Conservation (phyloP, 78 protist species). For the Planoprotostelium fungivorum region DNA sequence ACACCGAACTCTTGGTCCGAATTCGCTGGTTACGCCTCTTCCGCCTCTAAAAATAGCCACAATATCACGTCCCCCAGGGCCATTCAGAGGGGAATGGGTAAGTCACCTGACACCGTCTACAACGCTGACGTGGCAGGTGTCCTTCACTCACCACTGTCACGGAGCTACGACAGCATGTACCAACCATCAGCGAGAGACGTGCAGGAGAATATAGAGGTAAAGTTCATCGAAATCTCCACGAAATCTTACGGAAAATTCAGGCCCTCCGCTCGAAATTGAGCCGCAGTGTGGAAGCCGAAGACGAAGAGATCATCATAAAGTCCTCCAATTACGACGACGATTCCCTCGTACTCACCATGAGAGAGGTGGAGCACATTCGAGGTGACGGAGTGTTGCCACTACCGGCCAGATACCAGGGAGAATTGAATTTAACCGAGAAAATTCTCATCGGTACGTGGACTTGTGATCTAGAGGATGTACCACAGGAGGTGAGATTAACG, state of each 20-base stretch:
- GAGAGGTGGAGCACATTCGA: not conserved
- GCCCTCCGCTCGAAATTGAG: not conserved
- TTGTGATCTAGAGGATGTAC: not conserved
- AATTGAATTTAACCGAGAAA: not conserved
- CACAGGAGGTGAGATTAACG: not conserved
- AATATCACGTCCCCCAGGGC: not conserved
- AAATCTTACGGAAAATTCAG: not conserved
- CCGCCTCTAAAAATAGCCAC: not conserved
- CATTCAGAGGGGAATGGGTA: not conserved
- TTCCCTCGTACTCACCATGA: not conserved
- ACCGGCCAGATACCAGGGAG: not conserved
- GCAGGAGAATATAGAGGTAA: too few species aligned
- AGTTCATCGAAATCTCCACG: not conserved
- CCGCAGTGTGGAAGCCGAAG: not conserved
- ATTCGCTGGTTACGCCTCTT: not conserved
- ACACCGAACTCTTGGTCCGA: not conserved
- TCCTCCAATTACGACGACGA: not conserved
- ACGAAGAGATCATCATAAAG: too few species aligned
- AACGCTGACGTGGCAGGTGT: not conserved
- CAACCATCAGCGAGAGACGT: too few species aligned
- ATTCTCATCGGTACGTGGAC: not conserved
- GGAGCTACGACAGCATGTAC: too few species aligned
- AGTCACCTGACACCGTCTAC: not conserved
- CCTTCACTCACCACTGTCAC: too few species aligned
- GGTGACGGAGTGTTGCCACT: not conserved